Base-by-base conservation (phyloP, 768 basidiomycete genomes). In the Naganishia friedmannii region DNA sequence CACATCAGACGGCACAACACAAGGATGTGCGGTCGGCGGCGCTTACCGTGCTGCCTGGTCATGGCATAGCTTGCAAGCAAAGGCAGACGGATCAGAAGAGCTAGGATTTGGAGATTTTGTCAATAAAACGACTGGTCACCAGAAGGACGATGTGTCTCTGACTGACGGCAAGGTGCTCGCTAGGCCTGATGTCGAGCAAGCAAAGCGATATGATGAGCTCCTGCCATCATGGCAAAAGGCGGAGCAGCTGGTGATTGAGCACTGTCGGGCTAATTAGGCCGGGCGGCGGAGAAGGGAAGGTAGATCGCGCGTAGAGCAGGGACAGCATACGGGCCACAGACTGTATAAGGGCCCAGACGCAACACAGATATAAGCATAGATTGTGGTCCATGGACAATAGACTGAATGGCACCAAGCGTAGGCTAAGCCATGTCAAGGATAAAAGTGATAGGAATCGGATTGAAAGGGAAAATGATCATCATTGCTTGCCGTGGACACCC, bases 1-100 rank as follows among this genome's bases (percentile, higher is more conserved):
- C 5, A 65, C 55, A 17, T 46, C 51, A 0, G 65, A 65, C 34
- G 55, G 67, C 19, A 72, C 67, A 28, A 60, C 67, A 1, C 69
- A 70, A 42, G 71, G 71, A 21, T 67, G 66, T 31, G 57, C 67
- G 2, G 57, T 72, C 46, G 71, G 71, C n/a, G 71, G 71, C 13
- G 71, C 71, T 4, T 58, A 63, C 23, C 58, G 66, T 21, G 71
- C 66, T 8, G 66, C 66, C 26, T 68, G 56, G 67, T 46, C 69
- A 32, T 70, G 57, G 56, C 65, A 66, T 28, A 63, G 56, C 37
- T 45, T 54, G 13, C 56, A 53, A 12, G 58, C 31, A 34, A 19
- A 66, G n/a, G 45, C 48, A 9, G 26, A 31, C 10, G 60, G 63
- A 7, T 46, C 15, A 13, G 39, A 45, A 29, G 48, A 31, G 26